Conservation (phyloP, 2,329 filamentous ascomycete species). For the Calonectria crousiana region DNA sequence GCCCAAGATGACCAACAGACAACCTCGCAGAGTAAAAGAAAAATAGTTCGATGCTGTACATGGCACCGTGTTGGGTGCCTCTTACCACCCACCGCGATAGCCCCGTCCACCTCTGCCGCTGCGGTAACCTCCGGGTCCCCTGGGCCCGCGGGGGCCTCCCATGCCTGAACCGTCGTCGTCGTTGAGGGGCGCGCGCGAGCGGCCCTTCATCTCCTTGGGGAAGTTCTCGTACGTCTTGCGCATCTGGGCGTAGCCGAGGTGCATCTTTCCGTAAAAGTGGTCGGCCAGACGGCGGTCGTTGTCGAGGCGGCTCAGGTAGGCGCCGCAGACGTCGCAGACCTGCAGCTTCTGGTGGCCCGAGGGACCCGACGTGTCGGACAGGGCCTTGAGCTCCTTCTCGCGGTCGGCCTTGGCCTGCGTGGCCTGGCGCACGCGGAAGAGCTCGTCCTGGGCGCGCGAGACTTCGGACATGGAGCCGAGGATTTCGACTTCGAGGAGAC, state of each 20-base stretch:
- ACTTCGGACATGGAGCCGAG: constrained; percentile 87
- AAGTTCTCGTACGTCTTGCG: constrained; percentile 91
- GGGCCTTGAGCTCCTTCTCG: constrained; percentile 88
- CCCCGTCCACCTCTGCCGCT: constrained; percentile 64
- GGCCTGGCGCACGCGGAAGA: constrained; percentile 85
- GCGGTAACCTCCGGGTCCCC: constrained; percentile 53
- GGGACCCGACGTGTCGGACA: constrained; percentile 92
- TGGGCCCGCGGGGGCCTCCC: constrained; percentile 65
- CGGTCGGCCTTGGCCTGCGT: constrained; percentile 85
- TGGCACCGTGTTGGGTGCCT: neutral
- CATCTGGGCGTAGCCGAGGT: constrained; percentile 98
- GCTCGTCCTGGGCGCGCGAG: constrained; percentile 85
- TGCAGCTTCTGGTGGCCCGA: constrained; percentile 97
- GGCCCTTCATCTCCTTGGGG: constrained; percentile 85
- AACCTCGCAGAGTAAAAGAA: neutral
- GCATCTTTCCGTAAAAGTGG: constrained; percentile 99
- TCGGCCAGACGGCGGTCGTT: constrained; percentile 95
- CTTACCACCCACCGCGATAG: constrained; percentile 63
- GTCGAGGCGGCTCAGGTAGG: constrained; percentile 90
- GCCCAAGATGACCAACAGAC: constrained; percentile 26
- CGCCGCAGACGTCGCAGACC: constrained; percentile 98
- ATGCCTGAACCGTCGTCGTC: constrained; percentile 64
- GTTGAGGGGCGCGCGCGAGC: constrained; percentile 70
- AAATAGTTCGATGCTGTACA: neutral
- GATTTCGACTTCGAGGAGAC: constrained; percentile 86